A percentile compares a stretch with the other conserved stretches of the same genome.
These are phyloP conservation scores for Trypanosoma avium DNA, from an alignment of 208 protist genomes.

Conservation along the genomic window DNA sequence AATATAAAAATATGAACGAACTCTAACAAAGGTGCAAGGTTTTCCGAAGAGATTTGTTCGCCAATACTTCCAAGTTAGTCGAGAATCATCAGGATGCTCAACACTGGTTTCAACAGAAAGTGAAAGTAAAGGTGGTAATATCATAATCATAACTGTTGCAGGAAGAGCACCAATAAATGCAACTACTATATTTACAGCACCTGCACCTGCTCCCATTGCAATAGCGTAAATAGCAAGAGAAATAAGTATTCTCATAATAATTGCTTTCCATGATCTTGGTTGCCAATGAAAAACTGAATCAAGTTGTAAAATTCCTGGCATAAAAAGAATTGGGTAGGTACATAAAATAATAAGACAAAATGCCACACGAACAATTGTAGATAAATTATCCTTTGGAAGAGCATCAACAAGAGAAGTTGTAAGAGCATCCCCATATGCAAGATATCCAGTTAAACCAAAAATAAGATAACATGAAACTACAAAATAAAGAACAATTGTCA, in stretches of 20 bases:
- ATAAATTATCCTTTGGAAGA: conserved; percentile 9
- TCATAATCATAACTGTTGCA: conserved; percentile 66
- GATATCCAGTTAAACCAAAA: conserved; percentile 34
- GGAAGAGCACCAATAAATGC: conserved; percentile 70
- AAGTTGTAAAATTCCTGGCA: conserved; percentile 31
- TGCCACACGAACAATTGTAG: conserved; percentile 23
- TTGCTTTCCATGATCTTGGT: conserved; percentile 44
- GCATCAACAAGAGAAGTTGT: conserved; percentile 25
- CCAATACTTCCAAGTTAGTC: conserved; percentile 54
- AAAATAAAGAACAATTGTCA: conserved; percentile 22
- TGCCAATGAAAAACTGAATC: conserved; percentile 15
- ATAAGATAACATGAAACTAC: conserved; percentile 25
- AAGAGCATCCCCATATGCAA: conserved; percentile 28
- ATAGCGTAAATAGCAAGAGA: conserved; percentile 64
- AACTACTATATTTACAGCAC: conserved; percentile 71
- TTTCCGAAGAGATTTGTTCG: conserved; percentile 39
- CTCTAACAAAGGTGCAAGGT: conserved; percentile 36
- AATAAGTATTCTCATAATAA: conserved; percentile 52
- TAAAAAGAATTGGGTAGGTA: conserved; percentile 39
- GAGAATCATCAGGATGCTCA: conserved; percentile 48
- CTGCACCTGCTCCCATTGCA: conserved; percentile 52
- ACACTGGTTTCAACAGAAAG: conserved; percentile 53
- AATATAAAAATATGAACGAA: conserved; percentile 53
- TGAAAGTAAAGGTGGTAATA: conserved; percentile 53
- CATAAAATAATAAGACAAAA: conserved; percentile 31